Conservation (phyloP, 805 yeast species). For the Nakazawaea laoshanensis region DNA sequence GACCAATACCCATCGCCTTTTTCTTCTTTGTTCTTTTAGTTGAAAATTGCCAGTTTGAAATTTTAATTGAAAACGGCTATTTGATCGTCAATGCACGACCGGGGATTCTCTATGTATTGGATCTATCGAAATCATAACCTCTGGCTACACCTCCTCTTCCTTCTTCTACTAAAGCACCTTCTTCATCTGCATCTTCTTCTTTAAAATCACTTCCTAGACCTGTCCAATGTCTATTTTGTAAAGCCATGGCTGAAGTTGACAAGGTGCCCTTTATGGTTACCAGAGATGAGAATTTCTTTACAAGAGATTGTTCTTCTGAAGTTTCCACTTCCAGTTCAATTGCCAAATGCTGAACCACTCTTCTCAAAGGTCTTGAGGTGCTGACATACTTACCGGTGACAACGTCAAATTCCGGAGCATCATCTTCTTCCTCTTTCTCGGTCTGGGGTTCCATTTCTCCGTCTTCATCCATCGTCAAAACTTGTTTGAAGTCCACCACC, state of each 20-base stretch:
- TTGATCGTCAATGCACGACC: no score
- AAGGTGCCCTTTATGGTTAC: slow-evolving; percentile 69
- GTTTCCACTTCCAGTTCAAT: slow-evolving; percentile 31
- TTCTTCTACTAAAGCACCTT: slow-evolving; percentile 76
- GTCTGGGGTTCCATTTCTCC: slow-evolving; percentile 17
- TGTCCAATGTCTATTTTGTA: slow-evolving; percentile 72
- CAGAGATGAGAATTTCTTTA: slow-evolving; percentile 46
- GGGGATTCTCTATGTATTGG: background rate
- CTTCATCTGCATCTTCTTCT: slow-evolving; percentile 31
- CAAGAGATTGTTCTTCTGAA: slow-evolving; percentile 30
- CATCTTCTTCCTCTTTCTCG: slow-evolving; percentile 29
- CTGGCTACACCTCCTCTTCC: slow-evolving; percentile 89
- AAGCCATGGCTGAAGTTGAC: slow-evolving; percentile 76
- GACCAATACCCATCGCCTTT: slow-evolving; percentile 25
- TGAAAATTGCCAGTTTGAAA: no score
- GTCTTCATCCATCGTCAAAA: slow-evolving; percentile 28
- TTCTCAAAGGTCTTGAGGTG: slow-evolving; percentile 70
- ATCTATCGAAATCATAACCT: slow-evolving; percentile 51
- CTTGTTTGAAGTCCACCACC: slow-evolving; percentile 68
- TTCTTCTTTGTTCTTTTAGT: background rate
- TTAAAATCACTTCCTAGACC: slow-evolving; percentile 85
- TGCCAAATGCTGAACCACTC: slow-evolving; percentile 49
- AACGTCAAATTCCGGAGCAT: slow-evolving; percentile 79
- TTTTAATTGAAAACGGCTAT: no score
- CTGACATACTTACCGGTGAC: slow-evolving; percentile 74